These are phyloP conservation scores for Cercospora zeae-maydis DNA, from an alignment of 2,329 filamentous ascomycete genomes.

Conservation along the genomic window DNA sequence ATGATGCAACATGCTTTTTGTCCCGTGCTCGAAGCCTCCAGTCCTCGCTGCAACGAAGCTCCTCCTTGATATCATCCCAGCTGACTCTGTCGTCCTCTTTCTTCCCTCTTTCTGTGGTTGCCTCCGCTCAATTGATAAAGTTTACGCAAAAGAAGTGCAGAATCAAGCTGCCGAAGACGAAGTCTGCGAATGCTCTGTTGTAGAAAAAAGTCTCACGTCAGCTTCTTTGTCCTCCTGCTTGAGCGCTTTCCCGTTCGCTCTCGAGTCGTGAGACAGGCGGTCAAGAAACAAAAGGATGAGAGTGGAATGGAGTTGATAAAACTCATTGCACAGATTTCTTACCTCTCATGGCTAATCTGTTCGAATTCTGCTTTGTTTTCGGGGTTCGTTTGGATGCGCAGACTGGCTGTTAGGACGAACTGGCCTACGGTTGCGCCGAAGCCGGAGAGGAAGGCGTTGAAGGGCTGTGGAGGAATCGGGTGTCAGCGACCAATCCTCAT, in stretches of 20 bases:
- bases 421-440: conserved; percentile 94
- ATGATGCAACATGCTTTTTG: neutral
- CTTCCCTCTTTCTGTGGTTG: neutral
- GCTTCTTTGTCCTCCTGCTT: neutral
- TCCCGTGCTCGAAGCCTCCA: neutral
- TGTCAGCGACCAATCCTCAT: neutral
- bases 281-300: too few species aligned
- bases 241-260: too few species aligned
- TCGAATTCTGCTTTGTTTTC: conserved; percentile 76
- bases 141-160: conserved; percentile 99
- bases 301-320: too few species aligned
- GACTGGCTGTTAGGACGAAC: conserved; percentile 86
- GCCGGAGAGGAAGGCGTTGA: conserved; percentile 96
- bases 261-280: neutral
- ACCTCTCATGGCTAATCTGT: conserved; percentile 76
- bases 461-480: conserved; percentile 60
- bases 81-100: neutral
- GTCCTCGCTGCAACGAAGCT: neutral
- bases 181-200: conserved; percentile 88
- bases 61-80: neutral
- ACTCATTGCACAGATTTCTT: too few species aligned
- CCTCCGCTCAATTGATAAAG: conserved; percentile 77
- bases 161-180: conserved; percentile 88
- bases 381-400: conserved; percentile 88
- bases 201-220: neutral